A percentile compares a stretch with the other conserved stretches of the same genome.
These are phyloP conservation scores for Phanerochaete carnosa DNA, from an alignment of 768 basidiomycete species.

Conservation along the genomic window DNA sequence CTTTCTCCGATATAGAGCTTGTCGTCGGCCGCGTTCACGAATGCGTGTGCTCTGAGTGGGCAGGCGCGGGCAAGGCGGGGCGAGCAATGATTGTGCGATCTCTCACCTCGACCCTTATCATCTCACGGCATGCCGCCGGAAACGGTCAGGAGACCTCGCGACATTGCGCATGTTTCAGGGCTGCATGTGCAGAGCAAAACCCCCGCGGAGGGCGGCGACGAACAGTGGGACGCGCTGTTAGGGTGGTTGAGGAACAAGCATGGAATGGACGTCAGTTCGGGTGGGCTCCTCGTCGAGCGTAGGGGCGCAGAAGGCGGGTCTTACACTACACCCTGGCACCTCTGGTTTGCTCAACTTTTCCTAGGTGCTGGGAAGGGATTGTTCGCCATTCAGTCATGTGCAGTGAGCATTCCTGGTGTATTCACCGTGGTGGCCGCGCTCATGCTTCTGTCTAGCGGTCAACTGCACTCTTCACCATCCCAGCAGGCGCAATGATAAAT, in stretches of 20 bases:
- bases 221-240: conserved; percentile 22
- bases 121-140: conserved; percentile 9
- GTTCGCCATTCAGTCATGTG: conserved; percentile 44
- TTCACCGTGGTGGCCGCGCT: background rate
- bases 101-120: conserved; percentile 5
- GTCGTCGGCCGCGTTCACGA: background rate
- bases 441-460: conserved; percentile 38
- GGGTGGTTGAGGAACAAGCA: conserved; percentile 20
- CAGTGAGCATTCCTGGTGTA: conserved; percentile 31
- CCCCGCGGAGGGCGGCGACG: conserved; percentile 7
- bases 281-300: conserved; percentile 48
- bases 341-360: background rate
- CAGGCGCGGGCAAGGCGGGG: background rate
- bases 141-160: background rate
- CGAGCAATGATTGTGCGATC: conserved; percentile 4
- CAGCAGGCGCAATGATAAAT: conserved; percentile 71
- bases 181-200: conserved; percentile 6
- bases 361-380: conserved; percentile 71
- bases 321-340: conserved; percentile 1
- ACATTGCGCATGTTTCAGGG: background rate
- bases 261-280: conserved; percentile 29
- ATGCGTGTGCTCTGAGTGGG: background rate
- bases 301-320: conserved; percentile 46
- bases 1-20: background rate
- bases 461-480: conserved; percentile 64